Conservation (phyloP, 1,139 yeast species). For the Geotrichum aggregatum region DNA sequence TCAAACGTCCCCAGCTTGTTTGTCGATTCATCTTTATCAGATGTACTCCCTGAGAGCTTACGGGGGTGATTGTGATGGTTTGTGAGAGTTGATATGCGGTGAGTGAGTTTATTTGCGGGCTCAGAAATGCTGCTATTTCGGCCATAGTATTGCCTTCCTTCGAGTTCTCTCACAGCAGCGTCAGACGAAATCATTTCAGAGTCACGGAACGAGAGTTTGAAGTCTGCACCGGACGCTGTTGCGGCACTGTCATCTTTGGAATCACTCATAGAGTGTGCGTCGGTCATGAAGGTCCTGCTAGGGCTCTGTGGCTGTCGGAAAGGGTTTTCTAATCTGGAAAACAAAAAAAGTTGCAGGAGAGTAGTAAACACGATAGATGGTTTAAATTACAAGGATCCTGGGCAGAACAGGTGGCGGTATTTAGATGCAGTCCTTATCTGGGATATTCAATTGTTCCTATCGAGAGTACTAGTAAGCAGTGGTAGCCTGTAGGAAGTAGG, state of each 20-base stretch:
- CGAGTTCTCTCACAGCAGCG: conserved; percentile 11
- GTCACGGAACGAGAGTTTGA: conserved; percentile 9
- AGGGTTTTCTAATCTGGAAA: too few relatives aligned
- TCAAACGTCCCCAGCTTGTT: conserved; percentile 38
- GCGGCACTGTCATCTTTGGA: not conserved
- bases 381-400: too few relatives aligned
- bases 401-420: too few relatives aligned
- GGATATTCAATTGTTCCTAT: too few relatives aligned
- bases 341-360: too few relatives aligned
- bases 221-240: conserved; percentile 9
- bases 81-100: conserved; percentile 2
- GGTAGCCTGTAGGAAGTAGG: too few relatives aligned
- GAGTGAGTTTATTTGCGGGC: conserved; percentile 1
- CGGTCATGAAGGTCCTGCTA: too few relatives aligned
- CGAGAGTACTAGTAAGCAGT: too few relatives aligned
- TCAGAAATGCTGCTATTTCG: conserved; percentile 3
- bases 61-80: not conserved
- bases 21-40: not conserved
- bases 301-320: too few relatives aligned
- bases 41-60: not conserved
- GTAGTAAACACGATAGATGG: too few relatives aligned
- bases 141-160: conserved; percentile 20
- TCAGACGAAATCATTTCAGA: conserved; percentile 6
- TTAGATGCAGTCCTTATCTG: too few relatives aligned
- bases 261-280: too few relatives aligned